Percentiles rank a stretch among this genome's conserved stretches.
These are phyloP conservation scores for Anaeramoeba flamelloides DNA, from an alignment of 78 protist species.

Conservation along the genomic window DNA sequence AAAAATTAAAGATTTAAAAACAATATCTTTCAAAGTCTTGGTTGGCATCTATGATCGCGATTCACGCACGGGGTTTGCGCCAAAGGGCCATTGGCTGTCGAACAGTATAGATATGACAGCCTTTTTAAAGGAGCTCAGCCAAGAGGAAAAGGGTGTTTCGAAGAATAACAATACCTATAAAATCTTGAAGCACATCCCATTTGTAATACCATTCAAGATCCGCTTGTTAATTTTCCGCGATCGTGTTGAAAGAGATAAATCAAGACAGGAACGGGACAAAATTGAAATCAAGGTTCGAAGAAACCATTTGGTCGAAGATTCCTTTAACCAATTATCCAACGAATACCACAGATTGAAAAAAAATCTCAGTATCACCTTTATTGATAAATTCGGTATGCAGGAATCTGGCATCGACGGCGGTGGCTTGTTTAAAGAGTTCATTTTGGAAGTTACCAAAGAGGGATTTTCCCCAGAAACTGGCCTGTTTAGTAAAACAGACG, in stretches of 20 bases:
- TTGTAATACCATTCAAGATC: background rate
- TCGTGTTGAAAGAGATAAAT: background rate
- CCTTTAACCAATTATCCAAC: background rate
- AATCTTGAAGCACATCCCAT: background rate
- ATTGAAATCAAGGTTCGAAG: background rate
- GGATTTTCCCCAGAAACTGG: background rate
- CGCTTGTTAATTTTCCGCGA: background rate
- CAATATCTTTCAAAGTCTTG: background rate
- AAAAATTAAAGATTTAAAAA: background rate
- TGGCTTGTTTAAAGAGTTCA: background rate
- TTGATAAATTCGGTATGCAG: background rate
- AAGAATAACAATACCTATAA: background rate
- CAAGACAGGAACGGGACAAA: background rate
- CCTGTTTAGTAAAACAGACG: background rate
- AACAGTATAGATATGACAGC: background rate
- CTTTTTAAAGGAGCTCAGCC: background rate
- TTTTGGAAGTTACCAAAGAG: background rate
- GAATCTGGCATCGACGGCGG: background rate
- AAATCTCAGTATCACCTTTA: background rate
- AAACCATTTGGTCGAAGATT: background rate
- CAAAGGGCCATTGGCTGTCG: background rate
- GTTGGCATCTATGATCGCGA: background rate
- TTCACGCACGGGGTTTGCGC: background rate
- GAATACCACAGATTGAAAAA: background rate
- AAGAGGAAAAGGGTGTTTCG: background rate